phyloP scores from a whole-genome alignment of 768 basidiomycete species.

The Podaxis mareebaensis region DNA sequence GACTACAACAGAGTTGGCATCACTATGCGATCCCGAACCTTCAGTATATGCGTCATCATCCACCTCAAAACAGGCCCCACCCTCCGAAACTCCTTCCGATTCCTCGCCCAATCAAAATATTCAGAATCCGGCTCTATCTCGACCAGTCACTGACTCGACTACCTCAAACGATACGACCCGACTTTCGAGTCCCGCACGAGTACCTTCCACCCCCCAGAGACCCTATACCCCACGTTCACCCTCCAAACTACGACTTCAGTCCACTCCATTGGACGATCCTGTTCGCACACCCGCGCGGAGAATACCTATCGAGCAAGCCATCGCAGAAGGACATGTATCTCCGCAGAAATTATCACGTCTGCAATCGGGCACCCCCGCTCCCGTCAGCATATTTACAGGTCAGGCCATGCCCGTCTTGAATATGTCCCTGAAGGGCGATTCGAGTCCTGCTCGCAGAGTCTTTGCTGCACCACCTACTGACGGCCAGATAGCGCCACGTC shows the following conservation, averaged over 20 bases:
- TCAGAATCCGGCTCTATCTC: conserved; percentile 27
- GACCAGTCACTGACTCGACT: conserved; percentile 23
- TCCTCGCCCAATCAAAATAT: not conserved
- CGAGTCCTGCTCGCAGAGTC: conserved; percentile 17
- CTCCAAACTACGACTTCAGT: conserved; percentile 32
- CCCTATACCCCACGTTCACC: conserved; percentile 17
- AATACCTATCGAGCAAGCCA: conserved; percentile 55
- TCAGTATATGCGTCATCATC: conserved; percentile 20
- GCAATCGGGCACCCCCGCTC: conserved; percentile 19
- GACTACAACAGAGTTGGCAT: conserved; percentile 3
- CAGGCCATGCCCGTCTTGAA: conserved; percentile 12
- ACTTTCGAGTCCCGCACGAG: conserved; percentile 27
- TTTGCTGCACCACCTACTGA: not conserved
- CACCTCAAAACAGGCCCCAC: not conserved
- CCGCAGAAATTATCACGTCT: conserved; percentile 44
- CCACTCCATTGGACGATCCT: conserved; percentile 34
- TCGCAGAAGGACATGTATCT: conserved; percentile 51
- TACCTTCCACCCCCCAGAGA: conserved; percentile 19
- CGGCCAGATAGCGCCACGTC: not conserved
- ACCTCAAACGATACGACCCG: conserved; percentile 26
- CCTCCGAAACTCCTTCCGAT: not conserved
- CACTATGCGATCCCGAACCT: not conserved
- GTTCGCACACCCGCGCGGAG: conserved; percentile 64
- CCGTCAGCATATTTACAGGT: conserved; percentile 10
- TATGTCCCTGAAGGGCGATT: conserved; percentile 8